Evolutionary conservation across 2,329 filamentous ascomycete species (phyloP), one percentile per base, ranked within the genome.

Genomic region (Colletotrichum magnum): DNA sequence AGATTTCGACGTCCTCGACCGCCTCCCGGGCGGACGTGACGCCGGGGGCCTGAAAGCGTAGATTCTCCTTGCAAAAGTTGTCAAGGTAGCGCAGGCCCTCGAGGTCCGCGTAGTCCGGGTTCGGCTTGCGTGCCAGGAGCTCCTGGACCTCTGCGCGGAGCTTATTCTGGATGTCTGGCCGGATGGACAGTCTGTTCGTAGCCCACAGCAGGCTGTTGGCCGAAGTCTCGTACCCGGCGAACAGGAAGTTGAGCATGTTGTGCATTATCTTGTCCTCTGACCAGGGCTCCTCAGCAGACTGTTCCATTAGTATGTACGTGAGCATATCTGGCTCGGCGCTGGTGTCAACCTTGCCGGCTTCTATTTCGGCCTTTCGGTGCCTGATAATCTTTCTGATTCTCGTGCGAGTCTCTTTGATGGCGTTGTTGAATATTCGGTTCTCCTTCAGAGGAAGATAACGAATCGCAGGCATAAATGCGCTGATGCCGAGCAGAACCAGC

Each of bases 181-280:
- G 72, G 45, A 76, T 74, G 6, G 77, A 73, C 9, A 85, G 72
- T 62, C 80, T 74, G 36, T 84, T 83, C 2, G 79, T 75, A 0
- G 79, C 78, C 83, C 83, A 85, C 0, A 79, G 79, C 56, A 84
- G 76, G 0, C 80, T 74, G 0, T 78, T 77, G 2, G 83, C 82
- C 1, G 82, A 84, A 0, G 83, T 84, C 65, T 85, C 83, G 54
- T 85, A 83, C 0, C 83, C 82, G 15, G 83, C 80, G 1, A 81
- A 77, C 41, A 84, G 74, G 70, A 84, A 81, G 7, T 83, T 85
- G 73, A 85, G 77, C 26, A 83, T 70, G 72, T 84, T 76, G 45
- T 78, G 79, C n/a, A 80, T 75, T 4, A 82, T 73, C 52, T 82
- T 76, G 63, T 79, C 74, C 16, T 64, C 66, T 39, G 58, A 58